A percentile compares a stretch with the other conserved stretches of the same genome.
Conservation (phyloP, 1,284 basidiomycete species). For the Moesziomyces antarcticus region DNA sequence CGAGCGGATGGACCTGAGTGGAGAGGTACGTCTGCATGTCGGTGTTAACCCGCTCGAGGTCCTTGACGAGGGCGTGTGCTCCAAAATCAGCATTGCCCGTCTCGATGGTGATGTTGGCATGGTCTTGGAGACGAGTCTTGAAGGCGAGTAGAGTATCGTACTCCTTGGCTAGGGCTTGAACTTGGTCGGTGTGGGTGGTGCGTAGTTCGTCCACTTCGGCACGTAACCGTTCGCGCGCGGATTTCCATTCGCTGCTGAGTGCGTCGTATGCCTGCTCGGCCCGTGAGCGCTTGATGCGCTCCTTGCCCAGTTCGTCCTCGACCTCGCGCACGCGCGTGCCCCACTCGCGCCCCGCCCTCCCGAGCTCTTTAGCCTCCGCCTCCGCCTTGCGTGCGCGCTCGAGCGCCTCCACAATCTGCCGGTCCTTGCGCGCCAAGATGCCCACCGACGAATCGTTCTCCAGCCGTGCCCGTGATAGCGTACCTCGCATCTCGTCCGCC, state of each 20-base stretch:
- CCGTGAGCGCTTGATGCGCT: conserved; percentile 31
- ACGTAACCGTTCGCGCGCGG: conserved; percentile 30
- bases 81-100: not conserved
- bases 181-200: conserved; percentile 4
- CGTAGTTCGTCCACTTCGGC: conserved; percentile 45
- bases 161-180: conserved; percentile 17
- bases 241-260: conserved; percentile 49
- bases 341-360: conserved; percentile 56
- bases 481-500: conserved; percentile 85
- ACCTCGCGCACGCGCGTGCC: conserved; percentile 58
- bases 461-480: conserved; percentile 78
- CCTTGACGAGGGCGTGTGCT: not conserved
- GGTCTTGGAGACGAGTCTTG: conserved; percentile 19
- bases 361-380: conserved; percentile 59
- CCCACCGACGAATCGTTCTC: conserved; percentile 87
- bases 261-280: conserved; percentile 55
- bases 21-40: conserved; percentile 11
- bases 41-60: conserved; percentile 6
- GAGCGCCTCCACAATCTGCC: conserved; percentile 77
- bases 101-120: conserved; percentile 1
- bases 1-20: conserved; percentile 16
- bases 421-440: conserved; percentile 84
- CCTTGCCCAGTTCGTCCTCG: conserved; percentile 57
- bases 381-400: conserved; percentile 66
- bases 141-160: conserved; percentile 23